Evolutionary conservation across 2,329 filamentous ascomycete genomes (phyloP).

Genomic region (Colletotrichum spinosum): DNA sequence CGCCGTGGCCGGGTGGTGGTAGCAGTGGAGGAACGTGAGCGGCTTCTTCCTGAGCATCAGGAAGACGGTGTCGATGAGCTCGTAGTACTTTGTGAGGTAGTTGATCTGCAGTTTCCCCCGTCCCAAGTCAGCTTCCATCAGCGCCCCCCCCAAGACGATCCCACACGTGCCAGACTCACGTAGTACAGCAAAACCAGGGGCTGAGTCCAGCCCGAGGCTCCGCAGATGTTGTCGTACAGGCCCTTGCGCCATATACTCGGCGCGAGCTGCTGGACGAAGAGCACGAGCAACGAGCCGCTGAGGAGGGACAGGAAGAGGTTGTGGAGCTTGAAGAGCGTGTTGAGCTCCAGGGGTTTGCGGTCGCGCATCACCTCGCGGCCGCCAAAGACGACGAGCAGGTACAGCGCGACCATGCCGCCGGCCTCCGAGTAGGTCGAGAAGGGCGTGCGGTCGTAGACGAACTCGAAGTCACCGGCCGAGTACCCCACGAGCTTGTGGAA

Average conservation of each 20-base stretch:
- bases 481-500: conserved; percentile 79
- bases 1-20: conserved; percentile 90
- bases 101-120: conserved; percentile 73
- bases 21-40: conserved; percentile 91
- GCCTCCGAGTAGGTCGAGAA: conserved; percentile 84
- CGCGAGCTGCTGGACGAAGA: conserved; percentile 85
- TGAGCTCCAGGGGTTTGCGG: conserved; percentile 80
- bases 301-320: conserved; percentile 87
- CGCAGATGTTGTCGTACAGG: conserved; percentile 84
- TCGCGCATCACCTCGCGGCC: conserved; percentile 87
- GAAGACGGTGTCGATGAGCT: conserved; percentile 89
- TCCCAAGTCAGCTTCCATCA: no score
- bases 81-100: conserved; percentile 91
- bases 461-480: conserved; percentile 81
- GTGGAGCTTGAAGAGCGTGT: conserved; percentile 84
- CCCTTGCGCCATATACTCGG: conserved; percentile 79
- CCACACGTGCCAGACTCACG: conserved; percentile 61
- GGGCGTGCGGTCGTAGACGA: conserved; percentile 78
- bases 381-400: conserved; percentile 87
- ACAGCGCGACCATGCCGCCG: conserved; percentile 75
- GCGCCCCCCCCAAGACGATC: no score
- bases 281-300: conserved; percentile 76
- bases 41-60: conserved; percentile 96
- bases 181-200: conserved; percentile 89
- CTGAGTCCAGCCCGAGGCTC: conserved; percentile 81